Percentiles rank a stretch among this genome's conserved stretches.
Conservation (phyloP, 352 stramenopile genomes). For the Globisporangium cylindrosporum region DNA sequence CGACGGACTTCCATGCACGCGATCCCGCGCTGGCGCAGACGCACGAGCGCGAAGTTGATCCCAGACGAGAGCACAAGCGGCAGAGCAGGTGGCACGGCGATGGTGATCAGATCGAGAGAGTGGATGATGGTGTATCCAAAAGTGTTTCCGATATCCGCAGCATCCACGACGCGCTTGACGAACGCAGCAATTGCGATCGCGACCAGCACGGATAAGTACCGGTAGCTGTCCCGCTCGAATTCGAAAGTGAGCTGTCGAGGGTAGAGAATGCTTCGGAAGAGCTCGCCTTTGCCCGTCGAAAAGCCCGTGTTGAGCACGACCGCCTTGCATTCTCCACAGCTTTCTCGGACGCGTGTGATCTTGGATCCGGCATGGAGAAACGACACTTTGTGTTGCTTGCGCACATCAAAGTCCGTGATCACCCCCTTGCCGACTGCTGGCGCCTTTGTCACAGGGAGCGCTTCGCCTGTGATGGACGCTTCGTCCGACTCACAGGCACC, state of each 20-base stretch:
- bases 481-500: slow-evolving; percentile 68
- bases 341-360: slow-evolving; percentile 18
- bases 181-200: slow-evolving; percentile 7
- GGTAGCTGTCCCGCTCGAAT: slow-evolving; percentile 65
- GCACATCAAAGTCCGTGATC: slow-evolving; percentile 28
- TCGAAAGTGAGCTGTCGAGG: slow-evolving; percentile 48
- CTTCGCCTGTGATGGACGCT: slow-evolving; percentile 70
- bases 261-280: slow-evolving; percentile 66
- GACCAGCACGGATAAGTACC: slow-evolving; percentile 40
- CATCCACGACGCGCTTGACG: slow-evolving; percentile 40
- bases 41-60: slow-evolving; percentile 46
- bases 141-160: slow-evolving; percentile 22
- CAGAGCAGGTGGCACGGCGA: slow-evolving; percentile 47
- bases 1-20: slow-evolving; percentile 65
- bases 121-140: slow-evolving; percentile 6
- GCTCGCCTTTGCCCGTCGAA: slow-evolving; percentile 58
- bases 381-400: slow-evolving; percentile 37
- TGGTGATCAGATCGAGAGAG: slow-evolving; percentile 57
- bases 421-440: slow-evolving; percentile 13
- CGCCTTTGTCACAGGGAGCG: slow-evolving; percentile 68
- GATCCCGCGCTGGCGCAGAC: slow-evolving; percentile 37
- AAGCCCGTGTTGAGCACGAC: slow-evolving; percentile 61
- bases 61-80: slow-evolving; percentile 53
- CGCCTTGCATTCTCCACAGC: slow-evolving; percentile 23
- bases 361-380: slow-evolving; percentile 53